These are phyloP conservation scores for Neostapfia colusana DNA, from an alignment of 176 grass and related monocot genomes.

Conservation along the genomic window DNA sequence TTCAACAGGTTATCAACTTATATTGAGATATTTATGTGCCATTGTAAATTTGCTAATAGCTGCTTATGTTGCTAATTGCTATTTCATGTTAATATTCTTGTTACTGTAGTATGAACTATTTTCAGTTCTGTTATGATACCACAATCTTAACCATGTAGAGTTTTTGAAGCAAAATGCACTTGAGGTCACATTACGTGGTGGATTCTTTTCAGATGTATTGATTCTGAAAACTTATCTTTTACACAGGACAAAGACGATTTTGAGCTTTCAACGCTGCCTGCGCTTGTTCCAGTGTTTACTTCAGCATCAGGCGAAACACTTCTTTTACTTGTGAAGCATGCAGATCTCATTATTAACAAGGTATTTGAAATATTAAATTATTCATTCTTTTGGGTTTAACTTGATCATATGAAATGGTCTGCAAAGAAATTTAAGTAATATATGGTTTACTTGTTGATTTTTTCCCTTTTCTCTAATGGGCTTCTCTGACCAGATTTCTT, in stretches of 20 bases:
- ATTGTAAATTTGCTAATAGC: conserved; percentile 19
- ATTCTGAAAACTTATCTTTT: conserved; percentile 16
- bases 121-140: neutral
- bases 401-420: neutral
- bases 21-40: conserved; percentile 6
- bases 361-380: conserved; percentile 38
- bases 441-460: conserved; percentile 7
- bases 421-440: conserved; percentile 9
- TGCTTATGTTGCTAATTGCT: neutral
- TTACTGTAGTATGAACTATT: conserved; percentile 1
- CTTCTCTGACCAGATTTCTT: conserved; percentile 2
- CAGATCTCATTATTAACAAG: conserved; percentile 93
- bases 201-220: neutral
- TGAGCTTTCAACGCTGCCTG: conserved; percentile 91
- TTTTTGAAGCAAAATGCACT: conserved; percentile 17
- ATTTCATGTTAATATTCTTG: conserved; percentile 26
- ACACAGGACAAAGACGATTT: conserved; percentile 93
- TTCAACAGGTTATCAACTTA: neutral
- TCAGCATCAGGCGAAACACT: conserved; percentile 97
- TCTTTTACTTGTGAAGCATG: conserved; percentile 91
- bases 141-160: neutral
- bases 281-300: conserved; percentile 90
- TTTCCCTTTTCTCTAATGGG: neutral
- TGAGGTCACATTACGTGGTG: conserved; percentile 17
- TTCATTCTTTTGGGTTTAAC: conserved; percentile 18